Evolutionary conservation across 2,329 filamentous ascomycete species (phyloP).

Genomic region (Hypomyces perniciosus): DNA sequence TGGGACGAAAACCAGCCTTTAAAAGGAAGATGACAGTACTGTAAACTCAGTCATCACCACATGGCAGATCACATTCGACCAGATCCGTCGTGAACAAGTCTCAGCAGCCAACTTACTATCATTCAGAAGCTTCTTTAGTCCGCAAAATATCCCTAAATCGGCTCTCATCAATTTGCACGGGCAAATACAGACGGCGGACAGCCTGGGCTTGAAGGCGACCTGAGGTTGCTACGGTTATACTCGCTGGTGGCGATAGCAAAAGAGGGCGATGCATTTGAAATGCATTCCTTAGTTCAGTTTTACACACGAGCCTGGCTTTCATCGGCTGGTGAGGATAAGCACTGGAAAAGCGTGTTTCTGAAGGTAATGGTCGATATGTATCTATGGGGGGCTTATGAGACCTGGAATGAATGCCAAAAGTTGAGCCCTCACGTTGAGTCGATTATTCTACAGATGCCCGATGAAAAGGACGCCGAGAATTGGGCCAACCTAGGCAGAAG

Average conservation of each 20-base stretch:
- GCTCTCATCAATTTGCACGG: background rate
- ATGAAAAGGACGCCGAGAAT: background rate
- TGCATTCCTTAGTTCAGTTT: too few relatives aligned
- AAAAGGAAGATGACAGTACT: background rate
- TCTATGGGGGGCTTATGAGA: conserved; percentile 2
- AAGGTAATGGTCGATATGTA: too few relatives aligned
- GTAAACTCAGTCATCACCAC: background rate
- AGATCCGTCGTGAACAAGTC: conserved; percentile 27
- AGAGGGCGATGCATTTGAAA: background rate
- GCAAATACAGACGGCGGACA: background rate
- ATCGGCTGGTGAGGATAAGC: too few relatives aligned
- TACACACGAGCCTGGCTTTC: too few relatives aligned
- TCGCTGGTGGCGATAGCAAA: background rate
- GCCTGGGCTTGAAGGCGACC: background rate
- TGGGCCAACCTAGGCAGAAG: background rate
- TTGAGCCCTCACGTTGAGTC: background rate
- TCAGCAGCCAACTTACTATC: conserved; percentile 37
- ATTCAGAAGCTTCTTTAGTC: conserved; percentile 42
- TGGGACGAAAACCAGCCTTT: background rate
- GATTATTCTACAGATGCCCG: background rate
- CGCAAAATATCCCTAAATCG: conserved; percentile 32
- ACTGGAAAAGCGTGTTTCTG: too few relatives aligned
- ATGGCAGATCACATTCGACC: conserved; percentile 16
- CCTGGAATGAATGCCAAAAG: background rate
- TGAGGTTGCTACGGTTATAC: background rate